Evolutionary conservation across 1,284 basidiomycete genomes (phyloP), one percentile per base, ranked within the genome.

Genomic region (Trametes versicolor): DNA sequence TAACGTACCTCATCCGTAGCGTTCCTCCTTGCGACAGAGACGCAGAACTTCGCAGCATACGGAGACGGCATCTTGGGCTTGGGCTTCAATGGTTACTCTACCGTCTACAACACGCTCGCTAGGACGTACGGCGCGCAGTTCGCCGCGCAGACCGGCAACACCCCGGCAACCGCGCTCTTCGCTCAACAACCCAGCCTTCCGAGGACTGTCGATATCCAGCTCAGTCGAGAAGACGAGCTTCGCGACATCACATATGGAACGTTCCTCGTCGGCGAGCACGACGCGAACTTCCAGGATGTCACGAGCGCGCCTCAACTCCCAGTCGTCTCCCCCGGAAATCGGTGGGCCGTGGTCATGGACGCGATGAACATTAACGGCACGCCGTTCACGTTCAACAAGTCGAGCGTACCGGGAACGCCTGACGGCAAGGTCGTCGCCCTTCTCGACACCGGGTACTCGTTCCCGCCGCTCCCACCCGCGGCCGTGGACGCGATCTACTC

Each of bases 241-340:
- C 67, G 68, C 43, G 73, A 71, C 50, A 60, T 70, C 29, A 64
- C 70, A 21, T 70, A 72, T 23, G 76, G 77, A 15, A 60, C 66
- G 8, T 77, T 78, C 73, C 70, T 74, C 21, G 75, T 78, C 58
- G 70, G 73, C 37, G 74, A 75, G 52, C 73, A 75, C 65, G 70
- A 71, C 48, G 49, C 61, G 4, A 71, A 71, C 43, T 71, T 69
- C 64, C 66, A 69, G 53, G 53, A 65, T n/a, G 65, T 77, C 43
- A 47, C 60, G 4, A n/a, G 65, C 36, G 70, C 73, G 48, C 72
- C 75, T 10, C 67, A 71, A 65, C 72, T 77, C 19, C 65, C 63
- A 79, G 84, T 70, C 83, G 90, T 54, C 85, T 73, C 69, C 66
- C 71, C 77, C 29, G 29, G 29, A 83, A 90, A 72, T 17, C 69